Base-by-base conservation (phyloP, 139 green algal genomes). In the Asterochloris sp. region DNA sequence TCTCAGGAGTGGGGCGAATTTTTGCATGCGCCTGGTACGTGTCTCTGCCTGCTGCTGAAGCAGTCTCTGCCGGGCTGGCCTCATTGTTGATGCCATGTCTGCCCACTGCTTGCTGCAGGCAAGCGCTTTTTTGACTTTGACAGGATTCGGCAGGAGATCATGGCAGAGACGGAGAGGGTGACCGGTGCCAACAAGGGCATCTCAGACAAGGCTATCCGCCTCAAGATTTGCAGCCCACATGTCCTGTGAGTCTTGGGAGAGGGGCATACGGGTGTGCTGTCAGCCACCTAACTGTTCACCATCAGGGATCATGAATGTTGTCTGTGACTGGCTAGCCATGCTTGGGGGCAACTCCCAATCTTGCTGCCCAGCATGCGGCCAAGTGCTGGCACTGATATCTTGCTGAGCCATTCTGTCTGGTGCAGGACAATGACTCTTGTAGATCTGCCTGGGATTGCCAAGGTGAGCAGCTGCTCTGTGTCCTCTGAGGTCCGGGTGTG, bases 351-450 rank as follows among this genome's bases (percentile, higher is more conserved):
- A 54, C 6, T 2, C 38, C 38, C 6, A 6, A 2, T 54, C 6
- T 54, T 54, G 38, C 38, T 54, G 38, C 38, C 2, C 38, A 54
- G 38, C 38, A 54, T 54, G 38, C 38, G 6, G 38, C 38, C 6
- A 6, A 54, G 38, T 54, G 38, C 38, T 54, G 38, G 38, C 38
- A 54, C 38, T 54, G 38, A 54, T 54, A 6, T 54, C 6, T 54
- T 77, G 71, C 71, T 80, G 16, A 74, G 62, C 12, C 27, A n/a
- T 73, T 74, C 14, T 4, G 10, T 17, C 0, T 69, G 14, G 10
- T 84, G 69, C 88, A 97, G 93, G 69, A 99, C 96, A 26, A 99
- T 99, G 93, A 99, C 97, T 11, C 87, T 99, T 47, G 96, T 99
- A 38, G 97, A 99, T 87, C 91, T 99, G 69, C 97, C 97, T 0